Evolutionary conservation across 164 flowering plant genomes (phyloP), one percentile per base, ranked within the genome.

Genomic region (Saururus chinensis): DNA sequence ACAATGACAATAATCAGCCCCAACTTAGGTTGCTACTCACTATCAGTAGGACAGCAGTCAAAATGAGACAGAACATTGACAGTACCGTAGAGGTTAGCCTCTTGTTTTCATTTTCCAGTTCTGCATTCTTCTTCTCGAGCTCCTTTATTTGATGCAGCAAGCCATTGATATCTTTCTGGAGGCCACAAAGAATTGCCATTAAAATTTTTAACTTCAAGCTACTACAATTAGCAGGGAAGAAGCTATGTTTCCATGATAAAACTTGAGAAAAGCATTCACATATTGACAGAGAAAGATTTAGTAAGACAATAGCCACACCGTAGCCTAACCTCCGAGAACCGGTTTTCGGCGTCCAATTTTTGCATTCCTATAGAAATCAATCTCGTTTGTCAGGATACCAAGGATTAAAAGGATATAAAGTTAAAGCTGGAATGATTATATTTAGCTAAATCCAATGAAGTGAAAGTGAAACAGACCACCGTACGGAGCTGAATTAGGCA

Each of bases 131-230:
- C 65, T 57, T 79, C 63, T 81, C 88, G 54, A 87, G 64, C 23
- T 82, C 85, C 65, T 78, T 76, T 35, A 89, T 65, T 71, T 86
- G 91, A 51, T 87, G 76, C 35, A 89, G 77, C 64, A 92, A 74
- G 57, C 82, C 83, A 70, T 78, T 64, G 35, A 88, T 66, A 75
- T 92, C 98, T 19, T 71, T 77, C 96, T 83, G 82, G 17, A 40
- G 40, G 12, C 49, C 49, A 42, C 1, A 17, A 17, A n/a, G 22
- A n/a, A 17, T 1, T 8, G 1, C 56, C 24, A 53, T 17, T 1
- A 30, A 30, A 30, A 30, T 30, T 30, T 30, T 30, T n/a, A 52
- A 20, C 19, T 20, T 17, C 54, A 52, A 52, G 54, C n/a, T 9
- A 53, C 17, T 17, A 53, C 21, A 1, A 9, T 21, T 17, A 1